These are phyloP conservation scores for Botrytis tulipae DNA, from an alignment of 2,329 filamentous ascomycete genomes.

Conservation along the genomic window DNA sequence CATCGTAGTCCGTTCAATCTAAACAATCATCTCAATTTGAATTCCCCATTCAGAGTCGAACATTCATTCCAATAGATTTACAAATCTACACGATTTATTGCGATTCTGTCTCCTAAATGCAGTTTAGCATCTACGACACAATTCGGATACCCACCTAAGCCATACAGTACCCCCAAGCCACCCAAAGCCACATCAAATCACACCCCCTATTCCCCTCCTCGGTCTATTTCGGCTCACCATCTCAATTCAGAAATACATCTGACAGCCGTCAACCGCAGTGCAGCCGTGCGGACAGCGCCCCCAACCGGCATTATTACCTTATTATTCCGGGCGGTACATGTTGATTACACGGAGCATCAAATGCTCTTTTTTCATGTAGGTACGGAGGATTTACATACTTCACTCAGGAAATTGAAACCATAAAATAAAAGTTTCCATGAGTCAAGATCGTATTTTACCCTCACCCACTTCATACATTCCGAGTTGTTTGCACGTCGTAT, in stretches of 20 bases:
- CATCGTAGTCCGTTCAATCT: background rate
- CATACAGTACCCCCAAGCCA: background rate
- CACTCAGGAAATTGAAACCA: background rate
- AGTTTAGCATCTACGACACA: background rate
- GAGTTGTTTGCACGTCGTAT: too few species aligned
- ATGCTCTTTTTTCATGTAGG: slow-evolving; percentile 11
- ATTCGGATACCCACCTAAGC: background rate
- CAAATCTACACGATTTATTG: background rate
- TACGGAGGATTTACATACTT: background rate
- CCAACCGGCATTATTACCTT: slow-evolving; percentile 8
- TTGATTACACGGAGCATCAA: slow-evolving; percentile 5
- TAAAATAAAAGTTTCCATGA: background rate
- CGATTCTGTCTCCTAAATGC: background rate
- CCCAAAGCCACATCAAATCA: slow-evolving; percentile 5
- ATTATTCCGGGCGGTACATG: slow-evolving; percentile 7
- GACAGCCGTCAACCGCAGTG: slow-evolving; percentile 16
- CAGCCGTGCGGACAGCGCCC: slow-evolving; percentile 5
- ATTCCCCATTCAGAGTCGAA: background rate
- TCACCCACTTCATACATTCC: background rate
- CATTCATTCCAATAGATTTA: background rate
- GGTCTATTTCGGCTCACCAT: slow-evolving; percentile 11
- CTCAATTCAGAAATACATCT: slow-evolving; percentile 3
- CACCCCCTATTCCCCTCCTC: slow-evolving; percentile 13
- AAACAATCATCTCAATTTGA: background rate
- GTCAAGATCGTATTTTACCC: background rate